These are phyloP conservation scores for Termitomyces sp. DNA, from an alignment of 768 basidiomycete genomes.

Conservation along the genomic window DNA sequence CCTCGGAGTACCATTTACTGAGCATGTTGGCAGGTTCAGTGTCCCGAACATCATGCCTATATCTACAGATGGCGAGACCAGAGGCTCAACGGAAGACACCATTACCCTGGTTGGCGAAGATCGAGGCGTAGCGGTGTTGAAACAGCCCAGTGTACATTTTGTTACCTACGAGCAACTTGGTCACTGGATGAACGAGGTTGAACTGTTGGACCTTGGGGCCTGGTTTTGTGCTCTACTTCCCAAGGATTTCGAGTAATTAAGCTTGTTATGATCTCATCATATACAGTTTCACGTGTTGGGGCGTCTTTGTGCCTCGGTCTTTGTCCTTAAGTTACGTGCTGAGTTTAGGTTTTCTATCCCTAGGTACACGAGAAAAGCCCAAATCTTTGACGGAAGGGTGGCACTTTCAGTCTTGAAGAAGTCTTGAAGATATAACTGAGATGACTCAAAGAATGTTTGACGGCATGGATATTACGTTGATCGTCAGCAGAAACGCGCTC, in stretches of 20 bases:
- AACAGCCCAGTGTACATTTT: slow-evolving; percentile 21
- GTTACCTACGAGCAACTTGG: slow-evolving; percentile 24
- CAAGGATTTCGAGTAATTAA: not conserved
- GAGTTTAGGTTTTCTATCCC: too few species aligned
- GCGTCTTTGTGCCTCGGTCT: too few species aligned
- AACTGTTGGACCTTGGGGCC: slow-evolving; percentile 24
- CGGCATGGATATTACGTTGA: too few species aligned
- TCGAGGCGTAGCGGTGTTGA: not conserved
- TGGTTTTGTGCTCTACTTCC: slow-evolving; percentile 19
- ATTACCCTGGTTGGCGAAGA: not conserved
- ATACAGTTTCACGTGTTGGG: not conserved
- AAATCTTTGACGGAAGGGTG: too few species aligned
- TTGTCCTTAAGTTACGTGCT: too few species aligned
- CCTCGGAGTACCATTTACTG: slow-evolving; percentile 38
- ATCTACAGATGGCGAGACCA: not conserved
- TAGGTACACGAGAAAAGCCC: too few species aligned
- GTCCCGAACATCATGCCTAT: not conserved
- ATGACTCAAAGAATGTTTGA: too few species aligned
- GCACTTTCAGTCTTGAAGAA: too few species aligned
- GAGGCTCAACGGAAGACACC: slow-evolving; percentile 8
- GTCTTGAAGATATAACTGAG: too few species aligned
- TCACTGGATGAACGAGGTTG: slow-evolving; percentile 25
- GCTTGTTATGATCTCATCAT: not conserved
- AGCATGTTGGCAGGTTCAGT: not conserved
- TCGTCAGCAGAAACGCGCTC: too few species aligned